A percentile compares a stretch with the other conserved stretches of the same genome.
Evolutionary conservation across 2,329 filamentous ascomycete genomes (phyloP).

Genomic region (Calonectria naviculata): DNA sequence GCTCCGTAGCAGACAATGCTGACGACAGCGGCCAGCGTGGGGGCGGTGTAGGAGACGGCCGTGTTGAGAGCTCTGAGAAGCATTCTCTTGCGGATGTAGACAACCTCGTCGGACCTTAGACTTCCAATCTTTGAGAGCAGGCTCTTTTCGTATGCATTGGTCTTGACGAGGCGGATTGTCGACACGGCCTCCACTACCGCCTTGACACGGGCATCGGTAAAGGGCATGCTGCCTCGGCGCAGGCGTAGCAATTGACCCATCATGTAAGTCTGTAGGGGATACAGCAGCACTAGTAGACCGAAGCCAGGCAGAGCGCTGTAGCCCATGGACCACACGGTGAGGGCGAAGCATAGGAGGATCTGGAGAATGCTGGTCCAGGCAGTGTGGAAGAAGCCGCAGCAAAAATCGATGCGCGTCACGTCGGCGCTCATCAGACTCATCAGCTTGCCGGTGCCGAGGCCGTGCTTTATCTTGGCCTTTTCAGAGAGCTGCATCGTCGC

Average conservation of each 20-base stretch:
- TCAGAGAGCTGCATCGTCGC: not conserved
- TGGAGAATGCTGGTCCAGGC: slow-evolving; percentile 46
- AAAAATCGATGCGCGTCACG: slow-evolving; percentile 45
- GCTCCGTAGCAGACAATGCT: not conserved
- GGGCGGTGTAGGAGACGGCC: not conserved
- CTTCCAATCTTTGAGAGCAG: not conserved
- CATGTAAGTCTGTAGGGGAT: not conserved
- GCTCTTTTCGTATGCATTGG: not conserved
- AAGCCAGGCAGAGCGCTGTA: not conserved
- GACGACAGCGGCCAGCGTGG: not conserved
- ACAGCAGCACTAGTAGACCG: not conserved
- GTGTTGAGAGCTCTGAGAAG: not conserved
- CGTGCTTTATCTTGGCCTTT: not conserved
- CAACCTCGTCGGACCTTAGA: not conserved
- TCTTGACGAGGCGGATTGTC: not conserved
- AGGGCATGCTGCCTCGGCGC: not conserved
- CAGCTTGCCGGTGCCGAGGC: slow-evolving; percentile 29
- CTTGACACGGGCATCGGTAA: not conserved
- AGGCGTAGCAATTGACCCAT: not conserved
- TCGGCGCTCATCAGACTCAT: slow-evolving; percentile 47
- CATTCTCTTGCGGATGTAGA: not conserved
- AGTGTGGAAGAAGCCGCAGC: slow-evolving; percentile 45
- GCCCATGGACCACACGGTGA: not conserved
- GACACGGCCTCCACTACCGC: not conserved
- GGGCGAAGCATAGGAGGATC: slow-evolving; percentile 32